Conservation (phyloP, 371 early-diverging fungal species). For the Gilbertella persicaria region DNA sequence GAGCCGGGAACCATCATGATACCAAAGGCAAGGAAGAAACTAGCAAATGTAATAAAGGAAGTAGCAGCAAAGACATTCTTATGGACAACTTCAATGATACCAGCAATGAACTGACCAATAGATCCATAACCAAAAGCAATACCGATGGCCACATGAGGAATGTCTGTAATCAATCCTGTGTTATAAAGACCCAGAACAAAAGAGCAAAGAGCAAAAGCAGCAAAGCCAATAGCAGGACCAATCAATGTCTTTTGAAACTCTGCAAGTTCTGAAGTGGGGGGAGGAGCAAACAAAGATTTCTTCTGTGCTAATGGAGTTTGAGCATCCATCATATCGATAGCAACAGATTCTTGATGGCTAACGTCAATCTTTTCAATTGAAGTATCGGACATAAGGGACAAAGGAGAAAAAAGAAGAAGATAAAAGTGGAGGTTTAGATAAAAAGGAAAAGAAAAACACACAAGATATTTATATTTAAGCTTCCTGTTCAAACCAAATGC, state of each 20-base stretch:
- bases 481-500: too few relatives aligned
- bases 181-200: constrained; percentile 34
- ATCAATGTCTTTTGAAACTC: constrained; percentile 19
- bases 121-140: constrained; percentile 27
- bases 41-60: constrained; percentile 27
- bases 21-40: constrained; percentile 41
- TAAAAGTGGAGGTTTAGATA: neutral
- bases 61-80: constrained; percentile 31
- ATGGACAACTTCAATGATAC: constrained; percentile 23
- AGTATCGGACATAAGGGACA: neutral
- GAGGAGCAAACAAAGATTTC: neutral
- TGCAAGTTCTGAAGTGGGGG: constrained; percentile 10
- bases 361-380: constrained; percentile 9
- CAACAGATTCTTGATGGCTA: constrained; percentile 10
- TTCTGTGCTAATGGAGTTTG: neutral
- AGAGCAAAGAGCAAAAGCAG: constrained; percentile 30
- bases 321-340: neutral
- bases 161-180: constrained; percentile 20
- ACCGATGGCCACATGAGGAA: constrained; percentile 35
- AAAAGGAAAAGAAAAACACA: neutral
- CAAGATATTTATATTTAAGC: neutral
- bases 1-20: constrained; percentile 28
- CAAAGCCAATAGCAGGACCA: constrained; percentile 31
- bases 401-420: neutral
- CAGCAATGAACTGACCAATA: constrained; percentile 30